These are phyloP conservation scores for Phanerodontia chrysosporium DNA, from an alignment of 768 basidiomycete species.

Conservation along the genomic window DNA sequence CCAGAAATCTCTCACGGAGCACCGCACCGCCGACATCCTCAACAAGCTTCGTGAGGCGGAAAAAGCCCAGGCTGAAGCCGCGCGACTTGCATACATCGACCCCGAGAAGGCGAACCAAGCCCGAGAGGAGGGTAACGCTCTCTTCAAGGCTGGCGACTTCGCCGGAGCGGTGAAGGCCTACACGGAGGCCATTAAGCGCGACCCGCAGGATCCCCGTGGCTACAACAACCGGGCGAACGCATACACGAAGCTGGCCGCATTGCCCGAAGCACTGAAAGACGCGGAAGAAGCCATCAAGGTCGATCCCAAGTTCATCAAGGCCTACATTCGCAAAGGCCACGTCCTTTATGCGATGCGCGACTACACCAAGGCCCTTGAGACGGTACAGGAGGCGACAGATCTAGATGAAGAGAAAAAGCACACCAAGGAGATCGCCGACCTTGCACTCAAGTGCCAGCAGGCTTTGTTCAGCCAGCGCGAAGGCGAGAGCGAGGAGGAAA, in stretches of 20 bases:
- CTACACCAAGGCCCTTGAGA: constrained; percentile 81
- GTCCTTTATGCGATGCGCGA: constrained; percentile 91
- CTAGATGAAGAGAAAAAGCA: constrained; percentile 82
- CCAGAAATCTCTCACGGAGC: constrained; percentile 92
- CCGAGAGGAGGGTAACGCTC: constrained; percentile 87
- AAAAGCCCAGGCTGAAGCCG: constrained; percentile 70
- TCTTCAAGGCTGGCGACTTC: constrained; percentile 92
- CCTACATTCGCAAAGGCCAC: constrained; percentile 88
- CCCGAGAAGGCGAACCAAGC: constrained; percentile 77
- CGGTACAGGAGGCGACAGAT: constrained; percentile 70
- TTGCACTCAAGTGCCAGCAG: constrained; percentile 76
- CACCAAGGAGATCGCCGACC: constrained; percentile 74
- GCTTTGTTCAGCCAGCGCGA: constrained; percentile 76
- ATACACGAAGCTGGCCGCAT: constrained; percentile 89
- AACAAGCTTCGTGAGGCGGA: constrained; percentile 86
- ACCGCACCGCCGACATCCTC: constrained; percentile 90
- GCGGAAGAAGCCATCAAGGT: constrained; percentile 89
- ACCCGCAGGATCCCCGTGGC: constrained; percentile 83
- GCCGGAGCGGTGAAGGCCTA: constrained; percentile 89
- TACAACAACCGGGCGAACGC: constrained; percentile 99
- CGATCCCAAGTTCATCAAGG: constrained; percentile 91
- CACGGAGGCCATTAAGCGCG: constrained; percentile 94
- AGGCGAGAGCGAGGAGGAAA: constrained; percentile 88
- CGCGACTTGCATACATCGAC: constrained; percentile 82
- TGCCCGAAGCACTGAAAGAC: constrained; percentile 96